These are phyloP conservation scores for Bisporella sp. DNA, from an alignment of 2,329 filamentous ascomycete species.

Conservation along the genomic window DNA sequence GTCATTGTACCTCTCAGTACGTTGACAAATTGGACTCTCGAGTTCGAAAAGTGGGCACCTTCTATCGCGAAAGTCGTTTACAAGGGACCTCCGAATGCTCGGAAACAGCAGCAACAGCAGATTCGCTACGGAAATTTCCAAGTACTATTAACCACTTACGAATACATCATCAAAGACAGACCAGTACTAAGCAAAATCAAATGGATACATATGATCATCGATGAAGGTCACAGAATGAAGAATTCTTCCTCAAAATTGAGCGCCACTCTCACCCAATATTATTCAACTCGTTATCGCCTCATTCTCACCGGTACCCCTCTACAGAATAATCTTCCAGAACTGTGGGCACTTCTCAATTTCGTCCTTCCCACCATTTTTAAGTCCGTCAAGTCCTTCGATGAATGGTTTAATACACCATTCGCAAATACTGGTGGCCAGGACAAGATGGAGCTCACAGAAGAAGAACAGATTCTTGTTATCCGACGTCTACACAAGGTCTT, in stretches of 20 bases:
- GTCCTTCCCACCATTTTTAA: slow-evolving; percentile 98
- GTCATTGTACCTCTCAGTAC: slow-evolving; percentile 97
- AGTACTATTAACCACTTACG: slow-evolving; percentile 93
- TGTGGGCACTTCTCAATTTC: slow-evolving; percentile 98
- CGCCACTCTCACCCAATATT: slow-evolving; percentile 90
- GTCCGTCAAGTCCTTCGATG: slow-evolving; percentile 95
- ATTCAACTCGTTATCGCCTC: slow-evolving; percentile 87
- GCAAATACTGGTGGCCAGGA: slow-evolving; percentile 97
- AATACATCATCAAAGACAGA: slow-evolving; percentile 99
- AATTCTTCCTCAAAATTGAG: slow-evolving; percentile 95
- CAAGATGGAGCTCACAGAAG: slow-evolving; percentile 98
- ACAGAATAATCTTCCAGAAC: slow-evolving; percentile 91
- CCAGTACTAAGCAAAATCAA: slow-evolving; percentile 96
- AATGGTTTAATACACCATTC: slow-evolving; percentile 99
- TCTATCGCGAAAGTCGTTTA: slow-evolving; percentile 83
- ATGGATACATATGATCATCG: slow-evolving; percentile 99
- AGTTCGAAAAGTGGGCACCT: slow-evolving; percentile 98
- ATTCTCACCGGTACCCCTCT: slow-evolving; percentile 96
- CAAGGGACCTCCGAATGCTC: slow-evolving; percentile 84
- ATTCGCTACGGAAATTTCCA: slow-evolving; percentile 95
- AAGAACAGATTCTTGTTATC: slow-evolving; percentile 98
- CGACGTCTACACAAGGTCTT: slow-evolving; percentile 96
- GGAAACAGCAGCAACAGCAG: slow-evolving; percentile 87
- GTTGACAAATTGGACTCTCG: slow-evolving; percentile 95
- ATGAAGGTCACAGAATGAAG: slow-evolving; percentile 99